phyloP scores from a whole-genome alignment of 371 early-diverging fungal genomes.

The Synchytrium microbalum region DNA sequence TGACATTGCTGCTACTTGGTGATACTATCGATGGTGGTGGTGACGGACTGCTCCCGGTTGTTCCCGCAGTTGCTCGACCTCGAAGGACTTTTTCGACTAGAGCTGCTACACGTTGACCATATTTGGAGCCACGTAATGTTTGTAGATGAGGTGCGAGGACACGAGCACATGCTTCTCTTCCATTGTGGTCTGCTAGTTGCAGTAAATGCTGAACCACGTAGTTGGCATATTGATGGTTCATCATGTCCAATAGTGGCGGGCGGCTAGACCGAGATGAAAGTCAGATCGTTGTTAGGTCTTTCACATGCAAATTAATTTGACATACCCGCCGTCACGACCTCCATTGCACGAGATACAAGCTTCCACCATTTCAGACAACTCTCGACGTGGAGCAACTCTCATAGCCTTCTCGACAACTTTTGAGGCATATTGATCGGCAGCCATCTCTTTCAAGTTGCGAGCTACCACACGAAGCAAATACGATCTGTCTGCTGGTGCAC shows the following conservation, averaged over 20 bases:
- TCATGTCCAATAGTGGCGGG: conserved; percentile 41
- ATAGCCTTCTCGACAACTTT: conserved; percentile 71
- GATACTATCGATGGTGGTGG: too few relatives aligned
- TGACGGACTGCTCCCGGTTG: too few relatives aligned
- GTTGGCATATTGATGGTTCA: conserved; percentile 62
- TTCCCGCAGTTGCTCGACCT: too few relatives aligned
- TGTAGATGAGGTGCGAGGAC: conserved; percentile 62
- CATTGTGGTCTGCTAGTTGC: conserved; percentile 50
- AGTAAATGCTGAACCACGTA: conserved; percentile 69
- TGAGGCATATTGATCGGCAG: conserved; percentile 66
- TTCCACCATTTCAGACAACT: conserved; percentile 32
- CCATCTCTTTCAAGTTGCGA: conserved; percentile 47
- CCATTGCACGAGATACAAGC: conserved; percentile 20
- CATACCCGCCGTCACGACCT: conserved; percentile 29
- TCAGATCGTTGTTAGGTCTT: not conserved
- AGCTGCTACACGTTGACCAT: conserved; percentile 71
- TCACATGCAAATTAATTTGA: conserved; percentile 1
- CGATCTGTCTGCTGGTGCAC: conserved; percentile 42
- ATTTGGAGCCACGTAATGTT: conserved; percentile 62
- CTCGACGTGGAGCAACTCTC: conserved; percentile 44
- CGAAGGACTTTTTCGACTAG: conserved; percentile 48
- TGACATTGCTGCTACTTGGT: too few relatives aligned
- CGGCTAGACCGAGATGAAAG: conserved; percentile 15
- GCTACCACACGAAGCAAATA: conserved; percentile 32
- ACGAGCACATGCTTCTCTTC: conserved; percentile 52